Conservation (phyloP, 768 basidiomycete species). For the Suillus cothurnatus region DNA sequence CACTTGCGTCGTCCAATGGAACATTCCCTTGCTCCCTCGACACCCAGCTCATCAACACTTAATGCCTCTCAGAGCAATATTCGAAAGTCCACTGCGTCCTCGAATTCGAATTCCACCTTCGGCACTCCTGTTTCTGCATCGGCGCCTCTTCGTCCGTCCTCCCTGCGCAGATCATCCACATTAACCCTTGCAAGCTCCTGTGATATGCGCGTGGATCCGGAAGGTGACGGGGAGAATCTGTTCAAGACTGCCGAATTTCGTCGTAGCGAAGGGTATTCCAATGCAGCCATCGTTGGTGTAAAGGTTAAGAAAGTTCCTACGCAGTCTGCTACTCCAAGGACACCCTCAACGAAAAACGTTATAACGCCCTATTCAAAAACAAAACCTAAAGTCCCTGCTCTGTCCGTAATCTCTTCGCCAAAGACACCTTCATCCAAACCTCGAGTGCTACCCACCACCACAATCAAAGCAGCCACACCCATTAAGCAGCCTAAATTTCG, state of each 20-base stretch:
- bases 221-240: constrained; percentile 11
- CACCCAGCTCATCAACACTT: constrained; percentile 3
- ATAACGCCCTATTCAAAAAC: constrained; percentile 1
- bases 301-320: constrained; percentile 53
- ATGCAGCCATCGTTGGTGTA: constrained; percentile 24
- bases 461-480: constrained; percentile 19
- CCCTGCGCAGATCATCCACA: constrained; percentile 43
- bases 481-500: constrained; percentile 24
- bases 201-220: constrained; percentile 16
- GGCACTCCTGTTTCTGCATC: constrained; percentile 40
- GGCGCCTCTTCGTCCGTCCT: constrained; percentile 42
- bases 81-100: constrained; percentile 34
- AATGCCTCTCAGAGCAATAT: constrained; percentile 11
- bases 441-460: constrained; percentile 9
- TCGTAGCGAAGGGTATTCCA: constrained; percentile 19
- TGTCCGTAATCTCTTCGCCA: constrained; percentile 12
- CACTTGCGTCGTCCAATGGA: constrained; percentile 1
- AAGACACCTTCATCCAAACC: constrained; percentile 29
- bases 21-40: not conserved
- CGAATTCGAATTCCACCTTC: constrained; percentile 34
- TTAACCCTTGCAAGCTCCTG: constrained; percentile 29
- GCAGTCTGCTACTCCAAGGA: constrained; percentile 30
- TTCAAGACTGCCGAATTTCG: constrained; percentile 14
- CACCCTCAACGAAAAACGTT: constrained; percentile 6
- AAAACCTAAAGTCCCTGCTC: not conserved